Conservation (phyloP, 768 basidiomycete genomes). For the Nevesoporus exiguus region DNA sequence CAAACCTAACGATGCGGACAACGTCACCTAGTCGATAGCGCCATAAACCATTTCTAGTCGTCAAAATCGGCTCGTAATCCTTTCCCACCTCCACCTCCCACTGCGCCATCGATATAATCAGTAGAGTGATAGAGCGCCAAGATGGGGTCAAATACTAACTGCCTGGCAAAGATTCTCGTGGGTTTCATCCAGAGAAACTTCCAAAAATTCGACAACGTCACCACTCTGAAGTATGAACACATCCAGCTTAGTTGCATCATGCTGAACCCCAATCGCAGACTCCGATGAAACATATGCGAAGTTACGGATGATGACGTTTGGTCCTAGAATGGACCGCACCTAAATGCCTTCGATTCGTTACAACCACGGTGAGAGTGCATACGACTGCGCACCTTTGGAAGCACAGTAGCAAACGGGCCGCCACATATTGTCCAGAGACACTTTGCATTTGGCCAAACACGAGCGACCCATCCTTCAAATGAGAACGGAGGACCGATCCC, state of each 20-base stretch:
- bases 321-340: slow-evolving; percentile 13
- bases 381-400: slow-evolving; percentile 12
- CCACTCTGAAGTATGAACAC: slow-evolving; percentile 5
- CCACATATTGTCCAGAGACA: slow-evolving; percentile 3
- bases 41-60: slow-evolving; percentile 22
- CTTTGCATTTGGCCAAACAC: slow-evolving; percentile 14
- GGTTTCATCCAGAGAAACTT: slow-evolving; percentile 6
- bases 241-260: slow-evolving; percentile 6
- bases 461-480: slow-evolving; percentile 14
- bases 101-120: not conserved
- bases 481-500: slow-evolving; percentile 13
- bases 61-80: slow-evolving; percentile 19
- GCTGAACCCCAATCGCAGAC: not conserved
- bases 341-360: not conserved
- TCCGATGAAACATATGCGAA: slow-evolving; percentile 15
- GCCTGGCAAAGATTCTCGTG: slow-evolving; percentile 15
- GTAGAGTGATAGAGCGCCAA: not conserved
- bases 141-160: slow-evolving; percentile 4
- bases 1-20: slow-evolving; percentile 15
- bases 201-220: slow-evolving; percentile 20
- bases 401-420: slow-evolving; percentile 6
- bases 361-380: not conserved
- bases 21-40: slow-evolving; percentile 23
- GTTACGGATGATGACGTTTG: not conserved
- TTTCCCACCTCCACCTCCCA: slow-evolving; percentile 13